phyloP scores from a whole-genome alignment of 2,329 filamentous ascomycete genomes.

The Macrophomina pseudophaseolina region DNA sequence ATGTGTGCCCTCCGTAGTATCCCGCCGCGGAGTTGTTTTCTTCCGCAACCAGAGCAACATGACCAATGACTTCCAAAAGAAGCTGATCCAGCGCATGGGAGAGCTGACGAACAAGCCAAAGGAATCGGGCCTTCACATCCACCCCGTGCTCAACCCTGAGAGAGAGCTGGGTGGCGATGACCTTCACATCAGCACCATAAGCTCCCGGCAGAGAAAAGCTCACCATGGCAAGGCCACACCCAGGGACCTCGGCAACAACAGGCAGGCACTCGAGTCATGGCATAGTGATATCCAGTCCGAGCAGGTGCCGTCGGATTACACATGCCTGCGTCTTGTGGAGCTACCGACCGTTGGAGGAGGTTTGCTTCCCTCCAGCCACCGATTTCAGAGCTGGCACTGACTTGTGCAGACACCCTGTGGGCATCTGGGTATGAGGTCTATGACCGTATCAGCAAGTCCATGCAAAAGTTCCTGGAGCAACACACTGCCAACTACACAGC shows the following conservation, averaged over 20 bases:
- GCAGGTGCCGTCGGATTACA: conserved; percentile 47
- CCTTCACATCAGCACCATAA: conserved; percentile 46
- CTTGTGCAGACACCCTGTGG: conserved; percentile 38
- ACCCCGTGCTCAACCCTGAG: conserved; percentile 58
- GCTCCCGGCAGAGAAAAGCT: conserved; percentile 40
- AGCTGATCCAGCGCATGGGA: conserved; percentile 60
- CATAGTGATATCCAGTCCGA: conserved; percentile 55
- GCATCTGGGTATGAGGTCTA: conserved; percentile 52
- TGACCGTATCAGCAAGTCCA: conserved; percentile 54
- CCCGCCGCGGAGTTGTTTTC: conserved; percentile 60
- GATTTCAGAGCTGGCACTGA: not conserved
- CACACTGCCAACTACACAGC: conserved; percentile 54
- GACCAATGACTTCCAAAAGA: conserved; percentile 57
- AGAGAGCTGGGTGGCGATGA: conserved; percentile 43
- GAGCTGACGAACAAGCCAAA: conserved; percentile 62
- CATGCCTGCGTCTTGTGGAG: conserved; percentile 43
- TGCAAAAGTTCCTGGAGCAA: conserved; percentile 54
- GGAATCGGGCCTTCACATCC: conserved; percentile 64
- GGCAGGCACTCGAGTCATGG: conserved; percentile 58
- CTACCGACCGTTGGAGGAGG: conserved; percentile 40
- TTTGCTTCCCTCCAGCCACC: not conserved
- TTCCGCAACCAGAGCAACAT: conserved; percentile 58
- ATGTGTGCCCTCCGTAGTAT: conserved; percentile 45
- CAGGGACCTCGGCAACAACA: conserved; percentile 46
- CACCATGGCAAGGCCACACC: conserved; percentile 17